These are phyloP conservation scores for Polyrhizophydium stewartii DNA, from an alignment of 371 early-diverging fungal genomes.

Conservation along the genomic window DNA sequence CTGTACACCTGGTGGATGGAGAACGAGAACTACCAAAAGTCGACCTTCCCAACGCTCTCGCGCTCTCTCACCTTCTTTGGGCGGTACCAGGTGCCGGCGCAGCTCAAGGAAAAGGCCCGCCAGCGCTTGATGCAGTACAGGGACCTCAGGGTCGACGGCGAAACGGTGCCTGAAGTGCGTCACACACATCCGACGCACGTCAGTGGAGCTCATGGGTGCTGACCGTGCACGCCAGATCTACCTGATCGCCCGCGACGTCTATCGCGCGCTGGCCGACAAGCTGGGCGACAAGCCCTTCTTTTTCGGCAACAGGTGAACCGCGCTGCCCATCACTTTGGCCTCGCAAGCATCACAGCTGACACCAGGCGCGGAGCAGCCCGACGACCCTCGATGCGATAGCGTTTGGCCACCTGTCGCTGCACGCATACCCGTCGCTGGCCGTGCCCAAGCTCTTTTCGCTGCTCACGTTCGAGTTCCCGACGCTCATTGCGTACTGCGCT, in stretches of 20 bases:
- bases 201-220: neutral
- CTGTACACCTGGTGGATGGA: slow-evolving; percentile 32
- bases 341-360: too few relatives aligned
- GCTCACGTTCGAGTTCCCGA: slow-evolving; percentile 39
- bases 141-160: slow-evolving; percentile 11
- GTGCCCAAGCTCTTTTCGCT: slow-evolving; percentile 34
- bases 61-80: slow-evolving; percentile 14
- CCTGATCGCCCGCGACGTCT: slow-evolving; percentile 25
- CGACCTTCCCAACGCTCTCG: slow-evolving; percentile 22
- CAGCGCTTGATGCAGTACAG: slow-evolving; percentile 14
- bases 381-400: slow-evolving; percentile 38
- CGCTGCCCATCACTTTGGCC: too few relatives aligned
- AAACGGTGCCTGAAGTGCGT: slow-evolving; percentile 9
- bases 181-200: too few relatives aligned
- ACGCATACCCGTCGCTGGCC: slow-evolving; percentile 29
- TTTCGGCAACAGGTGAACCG: slow-evolving; percentile 23
- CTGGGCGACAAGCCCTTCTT: slow-evolving; percentile 35
- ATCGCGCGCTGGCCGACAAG: slow-evolving; percentile 24
- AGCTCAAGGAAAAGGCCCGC: slow-evolving; percentile 24
- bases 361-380: too few relatives aligned
- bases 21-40: slow-evolving; percentile 20
- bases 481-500: slow-evolving; percentile 32
- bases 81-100: slow-evolving; percentile 21
- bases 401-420: slow-evolving; percentile 35
- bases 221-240: slow-evolving; percentile 23